These are phyloP conservation scores for Ceratopteris richardii DNA, from an alignment of 75 land plant genomes.

Conservation along the genomic window DNA sequence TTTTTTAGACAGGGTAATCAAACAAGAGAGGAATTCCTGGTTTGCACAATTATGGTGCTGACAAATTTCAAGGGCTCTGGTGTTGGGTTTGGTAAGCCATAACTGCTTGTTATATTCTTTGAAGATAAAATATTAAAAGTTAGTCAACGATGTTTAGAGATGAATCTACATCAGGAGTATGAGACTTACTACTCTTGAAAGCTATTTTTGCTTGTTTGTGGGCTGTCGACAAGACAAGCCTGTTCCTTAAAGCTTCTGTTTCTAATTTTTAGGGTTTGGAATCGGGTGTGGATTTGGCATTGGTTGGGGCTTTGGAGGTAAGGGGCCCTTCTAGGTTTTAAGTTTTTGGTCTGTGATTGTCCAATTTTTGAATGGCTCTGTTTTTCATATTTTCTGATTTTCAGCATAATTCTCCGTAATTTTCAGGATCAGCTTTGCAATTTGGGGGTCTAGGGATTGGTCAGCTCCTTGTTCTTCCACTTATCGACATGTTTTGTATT, in stretches of 20 bases:
- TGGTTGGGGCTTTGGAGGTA: conserved; percentile 78
- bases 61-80: conserved; percentile 47
- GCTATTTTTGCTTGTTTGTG: not conserved
- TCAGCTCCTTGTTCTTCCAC: conserved; percentile 7
- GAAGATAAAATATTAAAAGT: not conserved
- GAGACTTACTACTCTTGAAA: not conserved
- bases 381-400: too few species aligned
- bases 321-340: not conserved
- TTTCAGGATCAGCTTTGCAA: conserved; percentile 52
- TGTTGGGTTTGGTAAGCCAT: conserved; percentile 41
- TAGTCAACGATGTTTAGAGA: not conserved
- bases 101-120: not conserved
- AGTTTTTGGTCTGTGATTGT: too few species aligned
- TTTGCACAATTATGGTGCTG: conserved; percentile 27
- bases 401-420: too few species aligned
- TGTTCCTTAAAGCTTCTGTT: too few species aligned
- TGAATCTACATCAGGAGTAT: not conserved
- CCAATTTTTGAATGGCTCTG: too few species aligned
- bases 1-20: too few species aligned
- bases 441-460: conserved; percentile 70
- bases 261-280: conserved; percentile 37
- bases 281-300: conserved; percentile 63
- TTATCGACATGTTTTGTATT: not conserved
- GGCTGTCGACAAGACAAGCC: too few species aligned
- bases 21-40: too few species aligned